A percentile compares a stretch with the other conserved stretches of the same genome.
phyloP scores from a whole-genome alignment of 805 yeast species.

The Monosporozyma yasuniensis region DNA sequence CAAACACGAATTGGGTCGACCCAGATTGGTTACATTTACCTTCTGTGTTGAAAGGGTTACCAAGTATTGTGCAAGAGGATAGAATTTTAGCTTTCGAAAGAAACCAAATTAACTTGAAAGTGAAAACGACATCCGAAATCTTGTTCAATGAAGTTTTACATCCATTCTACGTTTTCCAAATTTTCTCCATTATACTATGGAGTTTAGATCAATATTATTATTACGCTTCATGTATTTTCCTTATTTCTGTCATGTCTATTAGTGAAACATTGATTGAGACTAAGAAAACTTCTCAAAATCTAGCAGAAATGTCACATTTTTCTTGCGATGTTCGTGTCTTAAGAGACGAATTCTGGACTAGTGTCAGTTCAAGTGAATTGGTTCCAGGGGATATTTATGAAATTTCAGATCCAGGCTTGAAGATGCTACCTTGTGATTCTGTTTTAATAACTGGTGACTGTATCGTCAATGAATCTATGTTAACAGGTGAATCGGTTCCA shows the following conservation, averaged over 20 bases:
- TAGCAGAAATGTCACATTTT: slow-evolving; percentile 64
- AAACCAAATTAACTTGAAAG: slow-evolving; percentile 67
- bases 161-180: slow-evolving; percentile 92
- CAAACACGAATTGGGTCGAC: slow-evolving; percentile 85
- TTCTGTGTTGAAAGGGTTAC: slow-evolving; percentile 53
- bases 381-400: slow-evolving; percentile 97
- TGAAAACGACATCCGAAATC: slow-evolving; percentile 55
- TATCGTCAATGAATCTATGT: slow-evolving; percentile 94
- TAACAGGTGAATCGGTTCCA: slow-evolving; percentile 97
- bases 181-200: slow-evolving; percentile 88
- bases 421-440: slow-evolving; percentile 80
- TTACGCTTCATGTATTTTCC: slow-evolving; percentile 85
- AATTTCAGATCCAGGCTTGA: slow-evolving; percentile 73
- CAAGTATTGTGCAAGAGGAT: slow-evolving; percentile 58
- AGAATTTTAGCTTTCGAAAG: slow-evolving; percentile 67
- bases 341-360: slow-evolving; percentile 91
- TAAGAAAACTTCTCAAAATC: slow-evolving; percentile 56
- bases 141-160: slow-evolving; percentile 83
- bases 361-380: slow-evolving; percentile 60
- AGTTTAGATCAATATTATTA: slow-evolving; percentile 84
- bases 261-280: slow-evolving; percentile 82
- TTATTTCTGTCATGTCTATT: slow-evolving; percentile 77
- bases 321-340: slow-evolving; percentile 80
- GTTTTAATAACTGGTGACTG: slow-evolving; percentile 83
- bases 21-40: slow-evolving; percentile 58